Percentiles rank a stretch among this genome's conserved stretches.
phyloP scores from a whole-genome alignment of 306 rosid genomes.

The Glycine tomentella region DNA sequence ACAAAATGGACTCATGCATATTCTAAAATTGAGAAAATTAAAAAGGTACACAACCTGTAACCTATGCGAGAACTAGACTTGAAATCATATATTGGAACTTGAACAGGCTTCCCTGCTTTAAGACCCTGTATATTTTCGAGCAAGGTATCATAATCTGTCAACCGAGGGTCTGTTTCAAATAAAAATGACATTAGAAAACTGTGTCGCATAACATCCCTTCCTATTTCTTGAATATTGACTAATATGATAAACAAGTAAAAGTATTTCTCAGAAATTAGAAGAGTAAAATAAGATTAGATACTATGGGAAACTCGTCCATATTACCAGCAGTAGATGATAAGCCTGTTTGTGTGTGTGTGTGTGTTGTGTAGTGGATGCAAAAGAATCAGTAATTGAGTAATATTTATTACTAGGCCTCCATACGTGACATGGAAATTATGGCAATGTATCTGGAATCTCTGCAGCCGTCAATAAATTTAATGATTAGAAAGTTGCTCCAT shows the following conservation, averaged over 20 bases:
- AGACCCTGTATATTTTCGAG: conserved; percentile 85
- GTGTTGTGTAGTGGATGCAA: background rate
- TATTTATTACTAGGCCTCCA: background rate
- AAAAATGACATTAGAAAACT: conserved; percentile 47
- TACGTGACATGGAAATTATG: conserved; percentile 14
- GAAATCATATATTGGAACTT: conserved; percentile 96
- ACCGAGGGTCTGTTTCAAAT: conserved; percentile 89
- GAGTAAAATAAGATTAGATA: conserved; percentile 29
- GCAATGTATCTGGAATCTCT: conserved; percentile 7
- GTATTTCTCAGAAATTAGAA: background rate
- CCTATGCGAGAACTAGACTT: conserved; percentile 88
- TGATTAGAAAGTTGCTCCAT: conserved; percentile 18
- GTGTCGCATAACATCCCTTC: conserved; percentile 45
- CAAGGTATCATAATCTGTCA: conserved; percentile 94
- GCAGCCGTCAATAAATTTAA: background rate
- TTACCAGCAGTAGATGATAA: conserved; percentile 1
- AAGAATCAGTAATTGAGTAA: background rate
- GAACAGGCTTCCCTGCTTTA: conserved; percentile 83
- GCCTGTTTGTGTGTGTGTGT: background rate
- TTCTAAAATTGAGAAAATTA: conserved; percentile 21
- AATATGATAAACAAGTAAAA: conserved; percentile 22
- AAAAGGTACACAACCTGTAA: conserved; percentile 73
- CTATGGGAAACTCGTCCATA: background rate
- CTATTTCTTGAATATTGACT: conserved; percentile 39
- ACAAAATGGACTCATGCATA: conserved; percentile 35